phyloP scores from a whole-genome alignment of 306 rosid species.

The Leucaena leucocephala region DNA sequence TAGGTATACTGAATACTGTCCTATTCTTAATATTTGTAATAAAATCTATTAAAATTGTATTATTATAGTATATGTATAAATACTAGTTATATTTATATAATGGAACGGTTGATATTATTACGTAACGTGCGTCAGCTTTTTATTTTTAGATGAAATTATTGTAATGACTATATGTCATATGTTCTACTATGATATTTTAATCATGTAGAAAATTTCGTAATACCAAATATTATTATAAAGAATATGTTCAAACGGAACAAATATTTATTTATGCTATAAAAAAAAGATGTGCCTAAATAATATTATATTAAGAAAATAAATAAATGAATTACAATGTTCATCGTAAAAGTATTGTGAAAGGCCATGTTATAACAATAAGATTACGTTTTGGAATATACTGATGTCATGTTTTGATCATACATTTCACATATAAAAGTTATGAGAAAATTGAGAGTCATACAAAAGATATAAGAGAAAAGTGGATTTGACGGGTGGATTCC shows the following conservation, averaged over 20 bases:
- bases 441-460: background rate
- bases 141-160: background rate
- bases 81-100: too few species aligned
- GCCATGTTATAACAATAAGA: background rate
- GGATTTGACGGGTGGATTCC: background rate
- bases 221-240: too few species aligned
- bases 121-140: background rate
- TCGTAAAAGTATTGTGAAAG: background rate
- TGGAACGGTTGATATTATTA: background rate
- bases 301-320: background rate
- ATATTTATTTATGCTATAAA: too few species aligned
- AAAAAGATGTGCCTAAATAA: too few species aligned
- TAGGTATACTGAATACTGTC: too few species aligned
- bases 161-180: background rate
- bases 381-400: background rate
- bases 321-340: background rate
- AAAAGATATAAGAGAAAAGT: background rate
- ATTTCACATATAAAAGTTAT: background rate
- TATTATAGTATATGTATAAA: background rate
- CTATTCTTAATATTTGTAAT: background rate
- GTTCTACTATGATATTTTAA: too few species aligned
- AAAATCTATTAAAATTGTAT: background rate
- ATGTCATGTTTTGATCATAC: background rate
- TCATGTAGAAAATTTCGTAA: too few species aligned
- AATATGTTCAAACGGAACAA: too few species aligned